Base-by-base conservation (phyloP, 345 rosid species). In the Geranium brycei region DNA sequence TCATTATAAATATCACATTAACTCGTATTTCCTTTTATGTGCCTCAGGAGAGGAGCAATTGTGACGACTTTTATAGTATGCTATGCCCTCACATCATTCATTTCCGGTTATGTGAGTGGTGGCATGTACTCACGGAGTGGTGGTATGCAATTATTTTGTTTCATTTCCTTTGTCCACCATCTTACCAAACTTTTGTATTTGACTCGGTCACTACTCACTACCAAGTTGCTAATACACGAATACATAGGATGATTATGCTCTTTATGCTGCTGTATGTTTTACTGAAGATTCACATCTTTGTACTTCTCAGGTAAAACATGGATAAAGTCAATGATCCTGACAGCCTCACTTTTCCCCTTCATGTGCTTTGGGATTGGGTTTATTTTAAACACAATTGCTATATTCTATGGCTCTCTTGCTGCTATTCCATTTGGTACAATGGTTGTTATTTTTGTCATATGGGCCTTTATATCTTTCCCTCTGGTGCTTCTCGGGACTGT, bases 71-170 rank as follows among this genome's bases (percentile, higher is more conserved):
- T 88, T 77, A 91, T 95, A 62, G 86, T 91, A 35, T 95, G 96
- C 68, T 95, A 95, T 66, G 99, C 99, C 62, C 82, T 95, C 76
- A 95, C 97, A 16, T 95, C 99, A 51, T 95, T 95, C 70, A 75
- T 95, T 66, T 83, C 99, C 72, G 99, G 99, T 71, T 95, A 95
- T 67, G 97, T 95, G 71, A 95, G 96, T 10, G 99, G 99, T 68
- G 99, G 99, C 57, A 88, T 95, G 97, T 91, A 95, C 80, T 95
- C 99, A 35, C 90, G 97, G 69, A 75, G 84, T 70, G 99, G 28
- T 23, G 28, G 28, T 23, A 23, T 23, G 28, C 28, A 23, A 23
- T 23, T 23, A 23, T 23, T 23, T 23, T 23, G 28, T 23, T 23
- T 23, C 28, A 23, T 23, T 23, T 23, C 28, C 28, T 2, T 23